Evolutionary conservation across 257 asterid genomes (phyloP).

Genomic region (Haberlea rhodopensis): DNA sequence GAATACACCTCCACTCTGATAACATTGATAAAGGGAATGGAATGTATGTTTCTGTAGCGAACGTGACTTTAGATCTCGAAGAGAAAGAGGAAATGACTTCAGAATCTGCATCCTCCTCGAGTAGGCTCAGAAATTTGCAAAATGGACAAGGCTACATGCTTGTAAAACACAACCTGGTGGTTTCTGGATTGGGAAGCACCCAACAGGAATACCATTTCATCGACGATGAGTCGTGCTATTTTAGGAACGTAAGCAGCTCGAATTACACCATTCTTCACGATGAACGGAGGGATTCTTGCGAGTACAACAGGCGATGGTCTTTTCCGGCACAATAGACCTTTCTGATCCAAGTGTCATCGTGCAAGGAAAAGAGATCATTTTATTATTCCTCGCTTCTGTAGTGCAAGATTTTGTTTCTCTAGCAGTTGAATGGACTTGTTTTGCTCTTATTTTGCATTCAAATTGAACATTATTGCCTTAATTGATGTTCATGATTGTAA

Average conservation of each 20-base stretch:
- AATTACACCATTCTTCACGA: conserved; percentile 1
- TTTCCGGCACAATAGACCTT: neutral
- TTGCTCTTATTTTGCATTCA: neutral
- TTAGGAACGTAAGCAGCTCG: neutral
- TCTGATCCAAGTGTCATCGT: neutral
- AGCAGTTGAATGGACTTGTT: neutral
- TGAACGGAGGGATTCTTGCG: neutral
- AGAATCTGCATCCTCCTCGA: neutral
- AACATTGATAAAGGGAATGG: no score
- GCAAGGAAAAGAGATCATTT: neutral
- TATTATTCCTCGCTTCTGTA: neutral
- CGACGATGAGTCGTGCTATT: neutral
- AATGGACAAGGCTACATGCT: neutral
- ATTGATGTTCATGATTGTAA: neutral
- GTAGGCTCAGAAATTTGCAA: neutral
- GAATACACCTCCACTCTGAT: no score
- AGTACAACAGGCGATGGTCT: neutral
- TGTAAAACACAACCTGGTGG: neutral
- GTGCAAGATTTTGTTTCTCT: neutral
- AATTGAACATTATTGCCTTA: neutral
- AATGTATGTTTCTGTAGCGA: no score
- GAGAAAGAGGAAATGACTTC: no score
- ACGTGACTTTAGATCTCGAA: no score
- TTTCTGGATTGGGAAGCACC: neutral
- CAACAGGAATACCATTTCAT: neutral